Conservation (phyloP, 225 moss, liverwort and hornwort genomes). For the Polytrichum commune region DNA sequence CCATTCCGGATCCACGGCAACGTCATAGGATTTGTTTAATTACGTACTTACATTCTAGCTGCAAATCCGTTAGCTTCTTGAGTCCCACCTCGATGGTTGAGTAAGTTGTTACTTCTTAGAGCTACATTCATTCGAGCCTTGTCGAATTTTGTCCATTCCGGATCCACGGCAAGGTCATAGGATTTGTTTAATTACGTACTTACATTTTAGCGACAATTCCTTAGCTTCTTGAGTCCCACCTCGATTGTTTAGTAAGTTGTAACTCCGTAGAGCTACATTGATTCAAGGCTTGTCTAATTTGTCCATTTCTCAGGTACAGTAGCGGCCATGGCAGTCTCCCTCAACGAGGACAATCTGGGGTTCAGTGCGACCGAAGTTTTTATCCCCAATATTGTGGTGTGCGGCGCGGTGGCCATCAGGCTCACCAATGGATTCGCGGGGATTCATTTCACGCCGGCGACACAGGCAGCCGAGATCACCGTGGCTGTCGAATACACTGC, state of each 20-base stretch:
- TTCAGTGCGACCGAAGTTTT: neutral
- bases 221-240: no score
- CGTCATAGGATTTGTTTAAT: neutral
- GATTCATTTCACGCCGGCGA: constrained; percentile 2
- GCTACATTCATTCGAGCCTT: neutral
- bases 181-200: neutral
- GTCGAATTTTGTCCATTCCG: neutral
- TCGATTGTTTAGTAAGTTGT: no score
- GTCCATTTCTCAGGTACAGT: no score
- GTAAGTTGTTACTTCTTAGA: no score
- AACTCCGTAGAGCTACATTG: no score
- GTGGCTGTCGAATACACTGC: neutral
- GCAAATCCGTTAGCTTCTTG: no score
- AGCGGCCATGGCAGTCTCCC: constrained; percentile 7
- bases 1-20: neutral
- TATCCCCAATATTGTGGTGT: neutral
- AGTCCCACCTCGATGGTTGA: no score
- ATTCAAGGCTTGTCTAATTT: no score
- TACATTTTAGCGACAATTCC: no score
- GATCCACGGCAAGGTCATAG: neutral
- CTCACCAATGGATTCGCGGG: constrained; percentile 1
- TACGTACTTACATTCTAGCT: no score
- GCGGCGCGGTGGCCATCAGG: constrained; percentile 5
- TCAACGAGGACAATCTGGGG: constrained; percentile 2
- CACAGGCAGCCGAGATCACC: neutral